phyloP scores from a whole-genome alignment of 202 grass and related monocot species.

The Digitaria exilis region DNA sequence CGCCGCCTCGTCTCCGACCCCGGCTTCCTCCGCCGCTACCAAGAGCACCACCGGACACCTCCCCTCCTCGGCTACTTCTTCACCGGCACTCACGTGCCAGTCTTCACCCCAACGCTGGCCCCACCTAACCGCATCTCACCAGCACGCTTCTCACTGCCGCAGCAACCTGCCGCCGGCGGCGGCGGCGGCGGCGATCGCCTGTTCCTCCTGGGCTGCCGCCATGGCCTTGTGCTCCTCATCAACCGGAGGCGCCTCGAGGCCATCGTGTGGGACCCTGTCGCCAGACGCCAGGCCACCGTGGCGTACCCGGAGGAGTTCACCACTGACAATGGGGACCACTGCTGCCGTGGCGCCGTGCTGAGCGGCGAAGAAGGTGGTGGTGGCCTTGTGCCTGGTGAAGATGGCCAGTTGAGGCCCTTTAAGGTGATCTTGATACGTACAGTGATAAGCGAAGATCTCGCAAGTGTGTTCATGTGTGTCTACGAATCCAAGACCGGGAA shows the following conservation, averaged over 20 bases:
- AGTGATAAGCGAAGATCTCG: too few relatives aligned
- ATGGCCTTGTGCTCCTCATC: slow-evolving; percentile 16
- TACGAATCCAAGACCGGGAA: not conserved
- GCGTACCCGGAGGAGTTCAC: not conserved
- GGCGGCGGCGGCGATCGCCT: not conserved
- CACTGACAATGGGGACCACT: not conserved
- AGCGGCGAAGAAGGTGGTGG: too few relatives aligned
- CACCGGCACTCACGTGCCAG: not conserved
- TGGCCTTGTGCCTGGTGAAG: not conserved
- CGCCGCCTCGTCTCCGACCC: not conserved
- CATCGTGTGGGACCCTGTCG: not conserved
- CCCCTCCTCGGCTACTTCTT: slow-evolving; percentile 13
- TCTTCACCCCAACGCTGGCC: not conserved
- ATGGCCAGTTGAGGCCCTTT: not conserved
- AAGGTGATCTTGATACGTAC: not conserved
- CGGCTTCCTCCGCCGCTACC: not conserved
- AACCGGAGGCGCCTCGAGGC: not conserved
- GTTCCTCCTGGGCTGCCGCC: slow-evolving; percentile 20
- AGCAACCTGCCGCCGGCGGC: not conserved
- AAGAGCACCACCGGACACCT: not conserved
- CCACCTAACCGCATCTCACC: not conserved
- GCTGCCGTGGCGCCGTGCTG: not conserved
- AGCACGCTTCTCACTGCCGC: slow-evolving; percentile 7
- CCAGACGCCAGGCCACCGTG: not conserved
- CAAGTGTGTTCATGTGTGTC: not conserved